A percentile compares a stretch with the other conserved stretches of the same genome.
phyloP scores from a whole-genome alignment of 1,139 yeast species.

The Debaryomyces udenii region DNA sequence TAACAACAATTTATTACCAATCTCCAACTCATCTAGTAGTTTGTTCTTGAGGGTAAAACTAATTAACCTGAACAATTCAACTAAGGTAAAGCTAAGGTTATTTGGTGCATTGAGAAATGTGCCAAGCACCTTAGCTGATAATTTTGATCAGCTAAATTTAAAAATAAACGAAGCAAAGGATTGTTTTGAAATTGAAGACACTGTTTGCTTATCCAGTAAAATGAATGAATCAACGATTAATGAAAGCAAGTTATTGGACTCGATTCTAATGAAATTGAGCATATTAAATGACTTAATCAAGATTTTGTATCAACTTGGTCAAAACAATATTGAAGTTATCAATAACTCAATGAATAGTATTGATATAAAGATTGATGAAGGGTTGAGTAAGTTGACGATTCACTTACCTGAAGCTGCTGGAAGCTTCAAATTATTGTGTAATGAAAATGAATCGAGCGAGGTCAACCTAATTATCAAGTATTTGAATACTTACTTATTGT shows the following conservation, averaged over 20 bases:
- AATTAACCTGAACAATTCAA: slow-evolving; percentile 24
- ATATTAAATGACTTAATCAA: slow-evolving; percentile 37
- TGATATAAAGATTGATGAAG: slow-evolving; percentile 33
- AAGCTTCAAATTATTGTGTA: slow-evolving; percentile 18
- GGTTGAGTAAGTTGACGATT: slow-evolving; percentile 27
- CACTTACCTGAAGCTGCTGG: slow-evolving; percentile 26
- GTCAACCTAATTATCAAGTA: slow-evolving; percentile 28
- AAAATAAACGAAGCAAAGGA: slow-evolving; percentile 24
- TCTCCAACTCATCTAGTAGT: slow-evolving; percentile 37
- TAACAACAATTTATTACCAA: slow-evolving; percentile 40
- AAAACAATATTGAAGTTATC: slow-evolving; percentile 30
- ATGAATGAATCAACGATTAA: slow-evolving; percentile 20
- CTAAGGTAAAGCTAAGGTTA: slow-evolving; percentile 31
- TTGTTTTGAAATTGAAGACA: slow-evolving; percentile 33
- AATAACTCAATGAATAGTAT: slow-evolving; percentile 34
- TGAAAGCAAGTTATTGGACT: slow-evolving; percentile 23
- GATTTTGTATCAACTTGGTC: slow-evolving; percentile 37
- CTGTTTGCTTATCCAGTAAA: slow-evolving; percentile 28
- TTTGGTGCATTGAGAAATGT: slow-evolving; percentile 37
- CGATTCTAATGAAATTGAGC: slow-evolving; percentile 33
- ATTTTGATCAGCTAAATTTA: slow-evolving; percentile 24
- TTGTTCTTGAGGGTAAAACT: slow-evolving; percentile 38
- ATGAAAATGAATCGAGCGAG: slow-evolving; percentile 16
- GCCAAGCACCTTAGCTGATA: slow-evolving; percentile 18
- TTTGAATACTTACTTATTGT: slow-evolving; percentile 27